Evolutionary conservation across 2,329 filamentous ascomycete genomes (phyloP).

Genomic region (Simplicillium aogashimaense): DNA sequence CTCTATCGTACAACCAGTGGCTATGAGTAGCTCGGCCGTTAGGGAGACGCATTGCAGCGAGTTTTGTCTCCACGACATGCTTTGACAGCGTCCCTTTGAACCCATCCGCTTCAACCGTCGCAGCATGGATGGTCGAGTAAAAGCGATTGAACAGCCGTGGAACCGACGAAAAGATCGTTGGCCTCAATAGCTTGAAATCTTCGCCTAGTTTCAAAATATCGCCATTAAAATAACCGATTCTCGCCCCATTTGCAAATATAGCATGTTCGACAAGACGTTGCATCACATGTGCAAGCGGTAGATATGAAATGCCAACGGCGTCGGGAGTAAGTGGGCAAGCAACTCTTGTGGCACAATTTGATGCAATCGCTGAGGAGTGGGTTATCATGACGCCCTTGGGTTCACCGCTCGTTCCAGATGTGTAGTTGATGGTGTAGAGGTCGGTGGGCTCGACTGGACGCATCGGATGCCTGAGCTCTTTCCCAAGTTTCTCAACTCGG

Average conservation of each 20-base stretch:
- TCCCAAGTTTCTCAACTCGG: slow-evolving; percentile 75
- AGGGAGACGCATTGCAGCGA: slow-evolving; percentile 64
- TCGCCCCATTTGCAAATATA: slow-evolving; percentile 59
- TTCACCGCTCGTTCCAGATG: slow-evolving; percentile 72
- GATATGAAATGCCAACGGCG: slow-evolving; percentile 72
- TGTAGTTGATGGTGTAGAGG: slow-evolving; percentile 84
- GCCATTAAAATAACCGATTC: slow-evolving; percentile 89
- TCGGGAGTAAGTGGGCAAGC: slow-evolving; percentile 36
- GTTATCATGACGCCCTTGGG: slow-evolving; percentile 79
- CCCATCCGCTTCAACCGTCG: slow-evolving; percentile 70
- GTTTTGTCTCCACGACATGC: slow-evolving; percentile 71
- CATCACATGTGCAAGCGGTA: slow-evolving; percentile 91
- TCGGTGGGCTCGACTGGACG: slow-evolving; percentile 66
- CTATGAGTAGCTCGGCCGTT: slow-evolving; percentile 66
- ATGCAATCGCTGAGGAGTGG: slow-evolving; percentile 72
- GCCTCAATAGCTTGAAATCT: slow-evolving; percentile 78
- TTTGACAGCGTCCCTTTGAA: slow-evolving; percentile 73
- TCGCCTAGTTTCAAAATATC: slow-evolving; percentile 84
- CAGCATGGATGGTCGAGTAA: slow-evolving; percentile 68
- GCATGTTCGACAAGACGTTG: slow-evolving; percentile 75
- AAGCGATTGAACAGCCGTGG: slow-evolving; percentile 89
- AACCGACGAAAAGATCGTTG: slow-evolving; percentile 78
- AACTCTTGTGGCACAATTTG: slow-evolving; percentile 50
- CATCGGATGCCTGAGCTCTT: slow-evolving; percentile 56
- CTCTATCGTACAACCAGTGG: slow-evolving; percentile 70